Conservation (phyloP, 805 yeast genomes). For the Nadsonia fulvescens region DNA sequence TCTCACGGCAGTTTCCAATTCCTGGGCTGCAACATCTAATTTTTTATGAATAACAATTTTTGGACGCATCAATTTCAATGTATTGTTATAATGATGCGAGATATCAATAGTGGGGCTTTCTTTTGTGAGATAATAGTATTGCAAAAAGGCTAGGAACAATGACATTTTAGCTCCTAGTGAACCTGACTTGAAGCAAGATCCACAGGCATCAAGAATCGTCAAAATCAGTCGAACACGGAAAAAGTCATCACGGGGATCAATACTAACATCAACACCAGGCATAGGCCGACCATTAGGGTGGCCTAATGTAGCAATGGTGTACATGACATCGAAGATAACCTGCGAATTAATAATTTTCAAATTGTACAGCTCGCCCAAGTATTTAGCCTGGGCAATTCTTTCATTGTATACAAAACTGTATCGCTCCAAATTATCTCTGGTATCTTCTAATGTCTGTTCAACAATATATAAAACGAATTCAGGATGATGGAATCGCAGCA, state of each 20-base stretch:
- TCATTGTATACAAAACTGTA: no score
- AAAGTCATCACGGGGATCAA: conserved; percentile 53
- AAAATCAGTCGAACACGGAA: conserved; percentile 48
- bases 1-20: conserved; percentile 22
- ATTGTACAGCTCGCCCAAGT: conserved; percentile 40
- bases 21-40: conserved; percentile 26
- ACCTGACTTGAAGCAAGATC: conserved; percentile 7
- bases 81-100: conserved; percentile 31
- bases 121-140: conserved; percentile 52
- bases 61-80: conserved; percentile 21
- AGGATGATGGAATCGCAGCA: conserved; percentile 20
- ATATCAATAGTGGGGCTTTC: conserved; percentile 44
- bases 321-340: conserved; percentile 33
- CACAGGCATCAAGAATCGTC: conserved; percentile 22
- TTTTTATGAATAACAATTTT: conserved; percentile 21
- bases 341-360: conserved; percentile 26
- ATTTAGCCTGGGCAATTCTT: conserved; percentile 44
- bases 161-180: conserved; percentile 11
- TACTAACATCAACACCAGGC: conserved; percentile 21
- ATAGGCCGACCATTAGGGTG: conserved; percentile 42
- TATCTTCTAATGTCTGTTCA: conserved; percentile 48
- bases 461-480: conserved; percentile 28
- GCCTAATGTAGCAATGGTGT: conserved; percentile 44
- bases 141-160: conserved; percentile 39
- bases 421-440: conserved; percentile 45